Conservation (phyloP, 805 yeast species). For the Wickerhamiella alocasiicola region DNA sequence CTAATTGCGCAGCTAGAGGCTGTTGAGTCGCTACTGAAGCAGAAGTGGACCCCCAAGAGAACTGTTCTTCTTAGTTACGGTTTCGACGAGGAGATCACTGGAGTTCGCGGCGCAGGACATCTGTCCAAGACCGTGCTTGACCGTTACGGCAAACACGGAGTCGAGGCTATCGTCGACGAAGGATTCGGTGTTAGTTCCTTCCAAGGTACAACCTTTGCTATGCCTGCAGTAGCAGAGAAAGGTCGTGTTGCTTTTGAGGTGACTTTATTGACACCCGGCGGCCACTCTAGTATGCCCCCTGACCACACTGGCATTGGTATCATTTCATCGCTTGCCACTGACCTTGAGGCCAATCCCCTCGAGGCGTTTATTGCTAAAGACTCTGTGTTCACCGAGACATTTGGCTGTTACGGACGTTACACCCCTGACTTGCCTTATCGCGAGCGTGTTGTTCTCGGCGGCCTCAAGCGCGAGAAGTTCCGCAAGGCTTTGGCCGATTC, state of each 20-base stretch:
- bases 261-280: conserved; percentile 53
- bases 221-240: conserved; percentile 51
- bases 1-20: conserved; percentile 52
- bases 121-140: conserved; percentile 38
- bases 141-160: conserved; percentile 47
- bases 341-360: conserved; percentile 47
- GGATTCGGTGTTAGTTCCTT: conserved; percentile 35
- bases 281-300: conserved; percentile 72
- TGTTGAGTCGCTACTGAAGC: conserved; percentile 39
- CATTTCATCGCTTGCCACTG: conserved; percentile 43
- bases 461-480: conserved; percentile 3
- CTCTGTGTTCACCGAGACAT: conserved; percentile 46
- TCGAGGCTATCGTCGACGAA: conserved; percentile 61
- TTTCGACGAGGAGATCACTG: conserved; percentile 63
- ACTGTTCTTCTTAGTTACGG: conserved; percentile 52
- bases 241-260: conserved; percentile 42
- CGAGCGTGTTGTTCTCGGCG: conserved; percentile 1
- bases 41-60: conserved; percentile 43
- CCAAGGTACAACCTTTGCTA: conserved; percentile 41
- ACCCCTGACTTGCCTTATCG: neutral
- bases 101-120: conserved; percentile 47
- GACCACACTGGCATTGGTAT: conserved; percentile 73
- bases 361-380: conserved; percentile 34
- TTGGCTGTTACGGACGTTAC: conserved; percentile 46
- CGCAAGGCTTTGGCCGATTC: conserved; percentile 8